phyloP scores from a whole-genome alignment of 1,284 basidiomycete genomes.

The Trichosporon sp. region DNA sequence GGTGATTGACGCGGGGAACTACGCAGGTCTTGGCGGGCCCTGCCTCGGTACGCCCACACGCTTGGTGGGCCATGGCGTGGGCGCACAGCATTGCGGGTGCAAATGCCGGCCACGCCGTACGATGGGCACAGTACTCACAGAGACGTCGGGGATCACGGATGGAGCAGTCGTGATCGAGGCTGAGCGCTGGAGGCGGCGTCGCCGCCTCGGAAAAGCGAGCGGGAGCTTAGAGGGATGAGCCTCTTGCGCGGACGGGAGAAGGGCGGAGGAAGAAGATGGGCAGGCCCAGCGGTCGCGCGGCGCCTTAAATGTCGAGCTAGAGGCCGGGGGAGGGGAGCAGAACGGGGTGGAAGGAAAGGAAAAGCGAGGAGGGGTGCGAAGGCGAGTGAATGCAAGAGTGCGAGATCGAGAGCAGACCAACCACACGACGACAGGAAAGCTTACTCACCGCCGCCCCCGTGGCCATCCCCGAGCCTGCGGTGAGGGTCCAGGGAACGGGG shows the following conservation, averaged over 20 bases:
- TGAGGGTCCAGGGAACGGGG: background rate
- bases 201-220: slow-evolving; percentile 9
- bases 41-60: background rate
- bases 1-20: background rate
- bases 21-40: background rate
- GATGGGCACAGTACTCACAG: background rate
- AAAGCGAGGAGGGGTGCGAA: background rate
- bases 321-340: background rate
- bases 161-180: background rate
- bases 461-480: background rate
- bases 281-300: background rate
- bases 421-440: background rate
- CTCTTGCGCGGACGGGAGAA: background rate
- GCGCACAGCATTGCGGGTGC: background rate
- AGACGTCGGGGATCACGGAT: background rate
- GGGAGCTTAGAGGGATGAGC: background rate
- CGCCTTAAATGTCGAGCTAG: background rate
- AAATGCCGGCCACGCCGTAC: background rate
- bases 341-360: slow-evolving; percentile 2
- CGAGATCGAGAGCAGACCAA: background rate
- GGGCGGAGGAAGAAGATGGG: background rate
- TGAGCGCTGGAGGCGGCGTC: slow-evolving; percentile 7
- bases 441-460: background rate
- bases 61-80: background rate
- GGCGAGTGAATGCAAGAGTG: background rate